Conservation (phyloP, 805 yeast species). For the Pichia phayaonensis region DNA sequence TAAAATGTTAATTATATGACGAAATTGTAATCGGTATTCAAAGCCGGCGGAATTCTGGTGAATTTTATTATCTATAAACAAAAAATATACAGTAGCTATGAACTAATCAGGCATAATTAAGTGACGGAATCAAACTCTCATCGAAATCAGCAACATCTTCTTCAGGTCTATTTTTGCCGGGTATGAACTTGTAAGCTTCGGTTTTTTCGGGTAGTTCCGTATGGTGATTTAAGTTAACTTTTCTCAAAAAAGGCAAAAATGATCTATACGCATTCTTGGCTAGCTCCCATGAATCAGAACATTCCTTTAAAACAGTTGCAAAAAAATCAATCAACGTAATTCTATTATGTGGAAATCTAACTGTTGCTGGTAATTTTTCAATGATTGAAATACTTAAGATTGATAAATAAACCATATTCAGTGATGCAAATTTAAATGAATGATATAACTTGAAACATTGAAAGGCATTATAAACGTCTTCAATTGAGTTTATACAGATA, state of each 20-base stretch:
- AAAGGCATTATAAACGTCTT: constrained; percentile 1
- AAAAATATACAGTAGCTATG: neutral
- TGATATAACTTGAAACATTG: neutral
- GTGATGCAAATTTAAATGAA: neutral
- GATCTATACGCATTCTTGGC: constrained; percentile 1
- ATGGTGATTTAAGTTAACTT: neutral
- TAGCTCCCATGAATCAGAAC: neutral
- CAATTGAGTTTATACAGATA: neutral
- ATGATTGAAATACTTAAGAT: neutral
- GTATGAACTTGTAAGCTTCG: neutral
- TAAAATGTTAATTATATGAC: too few relatives aligned
- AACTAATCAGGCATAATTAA: neutral
- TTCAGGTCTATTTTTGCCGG: neutral
- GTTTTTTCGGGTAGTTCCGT: neutral
- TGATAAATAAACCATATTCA: neutral
- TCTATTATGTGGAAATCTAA: neutral
- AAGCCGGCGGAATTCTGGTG: too few relatives aligned
- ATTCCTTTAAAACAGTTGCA: neutral
- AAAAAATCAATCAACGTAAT: neutral
- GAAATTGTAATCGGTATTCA: too few relatives aligned
- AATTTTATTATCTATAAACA: too few relatives aligned
- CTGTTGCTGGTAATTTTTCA: neutral
- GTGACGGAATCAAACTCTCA: constrained; percentile 4
- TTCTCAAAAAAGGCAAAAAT: neutral
- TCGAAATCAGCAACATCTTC: constrained; percentile 1